phyloP scores from a whole-genome alignment of 1,139 yeast species.

The Zygosaccharomyces sapae region DNA sequence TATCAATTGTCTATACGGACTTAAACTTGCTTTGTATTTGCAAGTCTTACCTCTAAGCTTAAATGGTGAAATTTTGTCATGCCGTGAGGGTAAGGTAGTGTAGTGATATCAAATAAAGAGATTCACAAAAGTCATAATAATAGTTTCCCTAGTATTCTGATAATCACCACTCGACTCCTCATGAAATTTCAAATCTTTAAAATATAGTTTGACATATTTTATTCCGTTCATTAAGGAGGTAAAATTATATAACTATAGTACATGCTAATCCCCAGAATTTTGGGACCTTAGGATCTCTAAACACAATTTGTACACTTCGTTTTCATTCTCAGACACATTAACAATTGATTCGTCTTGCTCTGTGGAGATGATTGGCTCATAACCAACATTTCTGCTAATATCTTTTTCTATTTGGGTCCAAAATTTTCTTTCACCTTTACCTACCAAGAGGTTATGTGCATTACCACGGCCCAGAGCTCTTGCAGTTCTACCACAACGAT shows the following conservation, averaged over 20 bases:
- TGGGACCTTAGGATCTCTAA: slow-evolving; percentile 38
- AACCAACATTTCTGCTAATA: slow-evolving; percentile 35
- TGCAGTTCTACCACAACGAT: slow-evolving; percentile 95
- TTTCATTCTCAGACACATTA: slow-evolving; percentile 30
- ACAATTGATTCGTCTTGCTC: slow-evolving; percentile 19
- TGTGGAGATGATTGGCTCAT: slow-evolving; percentile 13
- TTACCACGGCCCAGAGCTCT: slow-evolving; percentile 78
- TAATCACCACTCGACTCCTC: background rate
- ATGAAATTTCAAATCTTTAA: background rate
- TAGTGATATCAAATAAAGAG: background rate
- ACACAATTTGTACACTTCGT: slow-evolving; percentile 43
- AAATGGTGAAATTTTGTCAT: slow-evolving; percentile 3
- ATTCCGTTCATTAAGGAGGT: background rate
- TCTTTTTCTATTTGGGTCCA: slow-evolving; percentile 55
- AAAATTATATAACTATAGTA: slow-evolving; percentile 1
- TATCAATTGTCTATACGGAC: background rate
- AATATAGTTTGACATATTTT: background rate
- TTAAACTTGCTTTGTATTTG: background rate
- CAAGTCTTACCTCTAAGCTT: background rate
- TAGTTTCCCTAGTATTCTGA: background rate
- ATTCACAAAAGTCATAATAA: background rate
- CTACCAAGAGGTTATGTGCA: slow-evolving; percentile 66
- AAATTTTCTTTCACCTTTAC: slow-evolving; percentile 64
- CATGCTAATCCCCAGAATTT: background rate
- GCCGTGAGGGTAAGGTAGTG: slow-evolving; percentile 8